Evolutionary conservation across 2,329 filamentous ascomycete genomes (phyloP).

Genomic region (Cladophialophora carrionii): DNA sequence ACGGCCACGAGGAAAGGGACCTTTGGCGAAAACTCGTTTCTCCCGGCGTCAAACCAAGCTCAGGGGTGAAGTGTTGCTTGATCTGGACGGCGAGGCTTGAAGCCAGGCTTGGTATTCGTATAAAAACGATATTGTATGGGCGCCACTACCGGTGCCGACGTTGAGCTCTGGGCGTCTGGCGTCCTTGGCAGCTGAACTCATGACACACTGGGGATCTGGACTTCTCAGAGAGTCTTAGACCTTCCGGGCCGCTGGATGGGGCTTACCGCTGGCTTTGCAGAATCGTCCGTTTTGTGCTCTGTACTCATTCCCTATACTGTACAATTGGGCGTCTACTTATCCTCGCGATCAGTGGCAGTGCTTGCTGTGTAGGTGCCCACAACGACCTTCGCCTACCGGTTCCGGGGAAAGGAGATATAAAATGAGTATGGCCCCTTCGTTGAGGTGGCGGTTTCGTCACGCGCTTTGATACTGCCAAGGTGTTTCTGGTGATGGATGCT

Average conservation of each 20-base stretch:
- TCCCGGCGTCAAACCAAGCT: background rate
- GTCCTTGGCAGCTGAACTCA: slow-evolving; percentile 5
- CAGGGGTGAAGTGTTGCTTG: slow-evolving; percentile 6
- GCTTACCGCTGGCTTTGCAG: background rate
- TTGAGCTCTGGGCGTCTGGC: background rate
- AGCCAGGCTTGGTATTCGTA: background rate
- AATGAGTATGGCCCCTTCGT: background rate
- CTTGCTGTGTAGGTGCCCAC: background rate
- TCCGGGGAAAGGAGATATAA: background rate
- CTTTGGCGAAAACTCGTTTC: background rate
- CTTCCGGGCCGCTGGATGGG: background rate
- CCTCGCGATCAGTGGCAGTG: background rate
- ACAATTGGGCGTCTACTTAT: too few relatives aligned
- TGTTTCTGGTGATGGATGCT: background rate
- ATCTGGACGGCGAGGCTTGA: slow-evolving; percentile 3
- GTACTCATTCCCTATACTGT: too few relatives aligned
- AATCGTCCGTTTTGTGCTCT: too few relatives aligned
- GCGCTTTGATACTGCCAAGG: background rate
- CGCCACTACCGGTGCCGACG: background rate
- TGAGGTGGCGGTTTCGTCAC: background rate
- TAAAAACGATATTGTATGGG: background rate
- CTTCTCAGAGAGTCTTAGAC: background rate
- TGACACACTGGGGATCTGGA: background rate
- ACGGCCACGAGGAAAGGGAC: background rate
- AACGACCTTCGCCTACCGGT: background rate